Conservation (phyloP, 2,329 filamentous ascomycete genomes). For the Aspergillus sp. region DNA sequence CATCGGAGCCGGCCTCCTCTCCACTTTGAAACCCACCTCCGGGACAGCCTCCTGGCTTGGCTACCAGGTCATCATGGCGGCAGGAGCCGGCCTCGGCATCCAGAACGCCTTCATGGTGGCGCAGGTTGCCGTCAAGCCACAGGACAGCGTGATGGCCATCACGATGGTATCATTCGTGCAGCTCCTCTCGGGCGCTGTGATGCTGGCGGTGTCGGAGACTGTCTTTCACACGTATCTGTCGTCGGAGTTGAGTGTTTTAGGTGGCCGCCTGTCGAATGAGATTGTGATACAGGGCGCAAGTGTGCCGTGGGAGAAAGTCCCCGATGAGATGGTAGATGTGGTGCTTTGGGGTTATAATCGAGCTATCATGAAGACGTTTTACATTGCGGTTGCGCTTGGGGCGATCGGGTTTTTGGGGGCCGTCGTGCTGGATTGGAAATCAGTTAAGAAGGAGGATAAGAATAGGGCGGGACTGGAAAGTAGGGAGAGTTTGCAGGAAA, state of each 20-base stretch:
- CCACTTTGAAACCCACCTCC: neutral
- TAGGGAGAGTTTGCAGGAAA: neutral
- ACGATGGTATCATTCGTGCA: neutral
- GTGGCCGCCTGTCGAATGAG: neutral
- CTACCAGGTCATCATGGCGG: neutral
- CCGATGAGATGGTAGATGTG: neutral
- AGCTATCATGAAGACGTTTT: neutral
- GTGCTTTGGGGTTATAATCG: neutral
- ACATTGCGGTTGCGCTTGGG: neutral
- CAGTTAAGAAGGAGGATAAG: neutral
- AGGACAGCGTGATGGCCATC: neutral
- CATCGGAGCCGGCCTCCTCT: conserved; percentile 5
- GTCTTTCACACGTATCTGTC: neutral
- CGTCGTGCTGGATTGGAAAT: neutral
- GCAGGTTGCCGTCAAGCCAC: neutral
- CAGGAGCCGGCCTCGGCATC: neutral
- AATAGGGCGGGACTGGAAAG: neutral
- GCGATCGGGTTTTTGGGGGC: neutral
- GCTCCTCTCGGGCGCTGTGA: neutral
- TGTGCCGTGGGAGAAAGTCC: neutral
- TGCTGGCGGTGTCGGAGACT: neutral
- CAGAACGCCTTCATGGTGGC: neutral
- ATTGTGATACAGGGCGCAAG: neutral
- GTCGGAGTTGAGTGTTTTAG: neutral
- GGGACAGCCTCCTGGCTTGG: neutral